Conservation (phyloP, 768 basidiomycete genomes). For the Porpolomopsis calyptriformis region DNA sequence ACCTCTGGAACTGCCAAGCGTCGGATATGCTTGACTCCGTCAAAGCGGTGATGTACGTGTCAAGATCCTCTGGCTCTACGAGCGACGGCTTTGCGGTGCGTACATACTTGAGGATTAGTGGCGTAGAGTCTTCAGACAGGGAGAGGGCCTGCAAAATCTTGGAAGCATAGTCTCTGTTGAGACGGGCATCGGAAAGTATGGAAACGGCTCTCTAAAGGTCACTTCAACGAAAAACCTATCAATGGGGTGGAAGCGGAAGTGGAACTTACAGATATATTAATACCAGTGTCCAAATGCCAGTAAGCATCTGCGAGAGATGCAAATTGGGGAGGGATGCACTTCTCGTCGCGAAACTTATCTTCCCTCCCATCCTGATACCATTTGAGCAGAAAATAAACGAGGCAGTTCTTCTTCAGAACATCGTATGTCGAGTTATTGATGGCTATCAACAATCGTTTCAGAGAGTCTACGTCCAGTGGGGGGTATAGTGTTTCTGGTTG, state of each 20-base stretch:
- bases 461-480: slow-evolving; percentile 42
- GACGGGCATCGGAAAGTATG: slow-evolving; percentile 59
- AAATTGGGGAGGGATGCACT: slow-evolving; percentile 69
- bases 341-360: slow-evolving; percentile 37
- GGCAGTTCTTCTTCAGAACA: slow-evolving; percentile 65
- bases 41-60: slow-evolving; percentile 58
- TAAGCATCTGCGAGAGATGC: slow-evolving; percentile 71
- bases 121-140: slow-evolving; percentile 33
- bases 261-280: slow-evolving; percentile 48
- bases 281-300: slow-evolving; percentile 68
- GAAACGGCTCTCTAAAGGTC: slow-evolving; percentile 53
- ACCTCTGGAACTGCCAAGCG: slow-evolving; percentile 68
- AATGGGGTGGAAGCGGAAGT: background rate
- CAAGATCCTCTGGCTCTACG: slow-evolving; percentile 58
- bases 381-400: slow-evolving; percentile 73
- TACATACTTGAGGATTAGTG: slow-evolving; percentile 62
- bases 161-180: slow-evolving; percentile 67
- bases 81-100: slow-evolving; percentile 66
- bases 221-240: slow-evolving; percentile 1
- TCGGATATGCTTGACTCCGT: slow-evolving; percentile 54
- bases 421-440: slow-evolving; percentile 60
- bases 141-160: slow-evolving; percentile 66
- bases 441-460: slow-evolving; percentile 48
- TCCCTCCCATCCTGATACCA: slow-evolving; percentile 62
- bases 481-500: slow-evolving; percentile 58